Base-by-base conservation (phyloP, 345 rosid genomes). In the Linum trigynum region DNA sequence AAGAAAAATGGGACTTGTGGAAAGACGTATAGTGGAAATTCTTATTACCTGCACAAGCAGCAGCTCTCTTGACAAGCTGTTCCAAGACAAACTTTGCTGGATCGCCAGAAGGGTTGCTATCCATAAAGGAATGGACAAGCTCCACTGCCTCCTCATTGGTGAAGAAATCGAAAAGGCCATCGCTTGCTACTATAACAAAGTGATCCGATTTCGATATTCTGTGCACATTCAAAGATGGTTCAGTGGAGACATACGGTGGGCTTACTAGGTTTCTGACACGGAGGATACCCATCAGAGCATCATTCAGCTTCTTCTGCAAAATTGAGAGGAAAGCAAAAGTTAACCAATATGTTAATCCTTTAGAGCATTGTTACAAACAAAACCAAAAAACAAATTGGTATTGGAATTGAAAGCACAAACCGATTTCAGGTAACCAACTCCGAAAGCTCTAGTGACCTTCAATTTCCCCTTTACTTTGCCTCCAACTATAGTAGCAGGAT, bases 391-490 rank as follows among this genome's bases (percentile, higher is more conserved):
- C 32, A 23, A 23, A 23, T 23, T 23, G 32, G 32, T 23, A 23
- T 23, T 23, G 32, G 32, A 23, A 23, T 23, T 23, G 32, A 35
- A 10, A 67, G 43, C 35, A 55, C 59, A 0, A 51, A 88, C 99
- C 94, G 86, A 86, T 75, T 94, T 94, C 63, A 94, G 73, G 90
- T 90, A 90, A 68, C 97, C 96, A 65, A 90, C 99, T 71, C 99
- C 97, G 14, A 88, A 64, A 62, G 97, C 99, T 71, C 97, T 92
- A 42, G 99, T 88, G 68, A 94, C 97, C 80, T 84, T 90, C 74
- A 94, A 74, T 72, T 90, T 94, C 58, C 99, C 97, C 82, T 90
- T 94, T 72, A 94, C 85, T 80, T 83, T 88, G 55, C 97, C 97
- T 11, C 79, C 83, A 14, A 80, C 72, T 70, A 94, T 71, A 9